These are phyloP conservation scores for Carallia pectinifolia DNA, from an alignment of 345 rosid genomes.

Conservation along the genomic window DNA sequence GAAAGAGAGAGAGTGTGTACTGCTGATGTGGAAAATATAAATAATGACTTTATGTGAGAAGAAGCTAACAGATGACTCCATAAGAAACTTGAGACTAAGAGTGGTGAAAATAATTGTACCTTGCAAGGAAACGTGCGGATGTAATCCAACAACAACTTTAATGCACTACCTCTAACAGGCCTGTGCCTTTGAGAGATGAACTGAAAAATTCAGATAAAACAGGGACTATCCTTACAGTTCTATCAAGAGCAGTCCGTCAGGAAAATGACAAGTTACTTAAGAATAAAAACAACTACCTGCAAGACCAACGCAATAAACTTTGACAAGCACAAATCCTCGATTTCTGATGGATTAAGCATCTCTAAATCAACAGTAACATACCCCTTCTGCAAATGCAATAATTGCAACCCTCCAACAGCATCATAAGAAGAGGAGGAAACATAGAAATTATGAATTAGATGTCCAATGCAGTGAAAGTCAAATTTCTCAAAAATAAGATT, in stretches of 20 bases:
- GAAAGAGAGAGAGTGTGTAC: background rate
- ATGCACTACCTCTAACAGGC: conserved; percentile 73
- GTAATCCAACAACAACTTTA: conserved; percentile 66
- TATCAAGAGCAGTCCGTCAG: background rate
- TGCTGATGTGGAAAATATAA: background rate
- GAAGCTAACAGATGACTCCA: conserved; percentile 9
- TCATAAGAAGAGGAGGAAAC: conserved; percentile 6
- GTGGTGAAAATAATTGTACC: conserved; percentile 42
- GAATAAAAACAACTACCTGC: conserved; percentile 48
- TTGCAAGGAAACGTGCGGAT: conserved; percentile 63
- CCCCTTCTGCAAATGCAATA: conserved; percentile 51
- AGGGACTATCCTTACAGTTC: conserved; percentile 7
- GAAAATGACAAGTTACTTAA: conserved; percentile 16
- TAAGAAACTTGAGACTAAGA: conserved; percentile 1
- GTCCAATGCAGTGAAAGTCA: background rate
- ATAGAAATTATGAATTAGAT: conserved; percentile 6
- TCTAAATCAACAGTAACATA: conserved; percentile 69
- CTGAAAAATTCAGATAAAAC: conserved; percentile 39
- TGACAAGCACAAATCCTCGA: conserved; percentile 60
- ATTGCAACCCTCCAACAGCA: conserved; percentile 7
- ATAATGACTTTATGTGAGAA: conserved; percentile 3
- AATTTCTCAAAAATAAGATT: background rate
- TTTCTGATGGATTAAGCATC: conserved; percentile 52
- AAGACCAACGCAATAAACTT: conserved; percentile 59
- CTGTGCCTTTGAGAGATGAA: conserved; percentile 86